Conservation (phyloP, 306 rosid species). For the Macrotyloma uniflorum region DNA sequence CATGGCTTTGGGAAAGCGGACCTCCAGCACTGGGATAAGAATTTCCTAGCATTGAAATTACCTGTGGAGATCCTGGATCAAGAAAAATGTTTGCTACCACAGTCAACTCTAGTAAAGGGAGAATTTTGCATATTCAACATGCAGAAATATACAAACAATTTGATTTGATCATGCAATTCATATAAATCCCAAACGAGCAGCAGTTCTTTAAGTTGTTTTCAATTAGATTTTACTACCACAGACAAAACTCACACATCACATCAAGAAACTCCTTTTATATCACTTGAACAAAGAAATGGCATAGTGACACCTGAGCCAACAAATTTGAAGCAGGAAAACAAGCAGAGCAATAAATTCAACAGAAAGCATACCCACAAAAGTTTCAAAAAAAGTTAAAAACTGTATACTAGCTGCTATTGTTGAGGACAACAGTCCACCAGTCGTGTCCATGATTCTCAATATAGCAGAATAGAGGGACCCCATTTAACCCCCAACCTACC, state of each 20-base stretch:
- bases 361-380: neutral
- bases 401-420: neutral
- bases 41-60: constrained; percentile 84
- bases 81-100: constrained; percentile 42
- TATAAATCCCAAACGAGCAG: neutral
- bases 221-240: constrained; percentile 4
- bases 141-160: constrained; percentile 14
- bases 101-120: neutral
- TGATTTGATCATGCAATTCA: neutral
- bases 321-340: constrained; percentile 3
- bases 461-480: neutral
- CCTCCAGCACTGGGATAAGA: constrained; percentile 89
- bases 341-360: neutral
- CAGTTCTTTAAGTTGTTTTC: neutral
- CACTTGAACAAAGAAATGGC: neutral
- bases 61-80: constrained; percentile 89
- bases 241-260: neutral
- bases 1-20: constrained; percentile 82
- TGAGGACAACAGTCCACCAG: neutral
- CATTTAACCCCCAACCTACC: neutral
- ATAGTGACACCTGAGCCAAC: neutral
- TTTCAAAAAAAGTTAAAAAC: neutral
- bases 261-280: neutral
- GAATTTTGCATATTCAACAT: neutral
- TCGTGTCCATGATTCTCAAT: neutral